Percentiles rank a stretch among this genome's conserved stretches.
phyloP scores from a whole-genome alignment of 306 rosid species.

The Mimosa pudica region DNA sequence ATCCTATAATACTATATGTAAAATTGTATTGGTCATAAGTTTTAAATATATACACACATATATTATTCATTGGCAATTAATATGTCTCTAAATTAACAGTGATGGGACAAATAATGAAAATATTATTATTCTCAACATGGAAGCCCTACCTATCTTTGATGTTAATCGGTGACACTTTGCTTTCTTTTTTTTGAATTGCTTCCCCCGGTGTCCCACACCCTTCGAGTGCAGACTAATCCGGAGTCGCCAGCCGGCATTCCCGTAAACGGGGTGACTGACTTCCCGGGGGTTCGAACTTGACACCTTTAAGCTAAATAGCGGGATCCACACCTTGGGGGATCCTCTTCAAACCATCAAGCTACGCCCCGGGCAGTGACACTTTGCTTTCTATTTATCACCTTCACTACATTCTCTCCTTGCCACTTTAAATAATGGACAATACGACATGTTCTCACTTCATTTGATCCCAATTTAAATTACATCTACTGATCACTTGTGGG shows the following conservation, averaged over 20 bases:
- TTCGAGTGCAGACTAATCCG: too few relatives aligned
- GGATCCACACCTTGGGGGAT: too few relatives aligned
- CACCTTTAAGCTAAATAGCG: too few relatives aligned
- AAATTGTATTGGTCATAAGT: background rate
- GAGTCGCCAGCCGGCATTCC: too few relatives aligned
- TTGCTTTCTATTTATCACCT: background rate
- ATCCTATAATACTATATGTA: background rate
- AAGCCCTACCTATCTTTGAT: background rate
- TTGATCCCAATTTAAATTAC: background rate
- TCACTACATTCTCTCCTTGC: background rate
- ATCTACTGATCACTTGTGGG: background rate
- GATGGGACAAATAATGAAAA: background rate
- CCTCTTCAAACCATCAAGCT: too few relatives aligned
- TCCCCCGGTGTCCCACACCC: too few relatives aligned
- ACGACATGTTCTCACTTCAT: background rate
- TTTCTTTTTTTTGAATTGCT: too few relatives aligned
- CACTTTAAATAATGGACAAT: background rate
- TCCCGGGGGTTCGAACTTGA: too few relatives aligned
- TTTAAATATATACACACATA: background rate
- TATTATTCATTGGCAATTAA: background rate
- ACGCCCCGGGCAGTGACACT: too few relatives aligned
- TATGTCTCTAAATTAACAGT: background rate
- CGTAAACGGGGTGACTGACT: too few relatives aligned
- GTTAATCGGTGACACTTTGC: background rate
- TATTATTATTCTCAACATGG: background rate